Conservation (phyloP, 2,329 filamentous ascomycete genomes). For the Colletotrichum sp. region DNA sequence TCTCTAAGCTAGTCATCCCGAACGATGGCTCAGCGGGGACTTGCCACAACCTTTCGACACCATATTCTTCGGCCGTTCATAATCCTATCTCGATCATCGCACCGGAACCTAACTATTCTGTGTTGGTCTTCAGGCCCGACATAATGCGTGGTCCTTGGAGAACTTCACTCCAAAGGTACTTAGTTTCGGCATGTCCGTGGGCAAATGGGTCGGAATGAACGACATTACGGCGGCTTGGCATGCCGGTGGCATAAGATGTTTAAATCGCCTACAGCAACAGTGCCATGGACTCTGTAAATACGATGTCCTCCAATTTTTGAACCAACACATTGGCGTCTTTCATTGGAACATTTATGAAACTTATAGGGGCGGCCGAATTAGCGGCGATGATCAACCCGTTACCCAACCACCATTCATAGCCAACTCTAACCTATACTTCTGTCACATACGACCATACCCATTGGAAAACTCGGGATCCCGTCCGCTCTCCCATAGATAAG, state of each 20-base stretch:
- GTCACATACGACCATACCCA: background rate
- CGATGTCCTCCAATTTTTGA: background rate
- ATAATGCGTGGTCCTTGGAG: background rate
- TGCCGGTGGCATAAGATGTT: background rate
- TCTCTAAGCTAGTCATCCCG: background rate
- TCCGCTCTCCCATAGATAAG: background rate
- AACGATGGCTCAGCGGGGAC: background rate
- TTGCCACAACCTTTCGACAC: background rate
- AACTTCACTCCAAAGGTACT: background rate
- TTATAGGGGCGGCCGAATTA: background rate
- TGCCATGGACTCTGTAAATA: background rate
- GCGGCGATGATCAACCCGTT: background rate
- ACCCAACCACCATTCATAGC: background rate
- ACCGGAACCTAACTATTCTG: background rate
- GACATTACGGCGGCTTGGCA: background rate
- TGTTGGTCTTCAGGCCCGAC: background rate
- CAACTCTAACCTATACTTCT: rapidly evolving
- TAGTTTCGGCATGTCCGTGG: background rate
- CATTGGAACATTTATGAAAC: background rate
- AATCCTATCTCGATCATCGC: background rate
- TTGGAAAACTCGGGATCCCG: background rate
- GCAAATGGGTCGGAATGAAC: background rate
- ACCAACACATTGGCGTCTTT: background rate
- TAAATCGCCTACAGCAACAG: background rate
- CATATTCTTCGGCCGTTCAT: background rate